These are phyloP conservation scores for Zychaea mexicana DNA, from an alignment of 371 early-diverging fungal species.

Conservation along the genomic window DNA sequence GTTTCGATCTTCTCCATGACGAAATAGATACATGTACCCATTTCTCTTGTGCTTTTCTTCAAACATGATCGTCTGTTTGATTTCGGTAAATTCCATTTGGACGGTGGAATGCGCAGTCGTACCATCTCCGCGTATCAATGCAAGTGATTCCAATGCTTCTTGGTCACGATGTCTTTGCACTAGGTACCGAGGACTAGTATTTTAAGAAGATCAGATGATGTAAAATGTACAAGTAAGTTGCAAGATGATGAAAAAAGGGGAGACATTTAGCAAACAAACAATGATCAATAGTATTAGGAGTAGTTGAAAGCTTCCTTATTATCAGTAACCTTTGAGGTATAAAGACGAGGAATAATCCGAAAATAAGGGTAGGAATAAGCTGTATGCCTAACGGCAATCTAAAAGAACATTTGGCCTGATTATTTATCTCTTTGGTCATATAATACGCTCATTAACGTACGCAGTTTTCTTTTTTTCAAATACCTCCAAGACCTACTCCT, in stretches of 20 bases:
- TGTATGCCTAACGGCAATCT: constrained; percentile 45
- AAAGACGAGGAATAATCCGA: constrained; percentile 25
- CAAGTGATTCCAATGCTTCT: constrained; percentile 55
- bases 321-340: constrained; percentile 38
- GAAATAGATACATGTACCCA: constrained; percentile 12
- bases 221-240: no score
- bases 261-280: no score
- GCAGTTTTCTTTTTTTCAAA: not conserved
- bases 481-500: not conserved
- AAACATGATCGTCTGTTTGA: constrained; percentile 69
- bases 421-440: no score
- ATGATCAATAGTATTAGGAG: no score
- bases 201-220: no score
- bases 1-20: constrained; percentile 40
- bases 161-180: constrained; percentile 51
- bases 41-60: constrained; percentile 69
- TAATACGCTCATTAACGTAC: no score
- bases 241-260: no score
- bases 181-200: constrained; percentile 66
- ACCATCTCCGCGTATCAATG: constrained; percentile 51
- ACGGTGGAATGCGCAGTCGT: constrained; percentile 32
- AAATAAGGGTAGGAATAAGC: constrained; percentile 35
- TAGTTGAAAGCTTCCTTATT: no score
- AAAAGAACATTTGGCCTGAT: no score
- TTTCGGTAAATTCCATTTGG: constrained; percentile 64